Percentiles rank a stretch among this genome's conserved stretches.
Evolutionary conservation across 2,329 filamentous ascomycete genomes (phyloP).

Genomic region (Penicillium sp.): DNA sequence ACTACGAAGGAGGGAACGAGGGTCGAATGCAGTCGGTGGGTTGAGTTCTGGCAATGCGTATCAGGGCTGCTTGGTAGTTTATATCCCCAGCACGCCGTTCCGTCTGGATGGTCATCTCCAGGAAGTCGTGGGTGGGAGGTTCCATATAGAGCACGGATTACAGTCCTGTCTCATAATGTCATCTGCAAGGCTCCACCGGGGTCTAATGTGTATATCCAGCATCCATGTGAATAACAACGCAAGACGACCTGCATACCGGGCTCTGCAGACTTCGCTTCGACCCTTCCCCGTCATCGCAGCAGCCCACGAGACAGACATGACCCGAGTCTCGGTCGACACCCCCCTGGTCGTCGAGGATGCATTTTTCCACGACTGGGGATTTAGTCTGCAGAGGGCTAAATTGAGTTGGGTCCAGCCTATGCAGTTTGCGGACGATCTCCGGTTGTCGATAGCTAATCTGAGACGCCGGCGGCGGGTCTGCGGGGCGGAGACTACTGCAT

Average conservation of each 20-base stretch:
- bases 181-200: neutral
- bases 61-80: too few species aligned
- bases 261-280: too few species aligned
- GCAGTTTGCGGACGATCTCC: constrained; percentile 14
- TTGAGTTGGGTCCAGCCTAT: constrained; percentile 2
- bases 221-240: too few species aligned
- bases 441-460: constrained; percentile 7
- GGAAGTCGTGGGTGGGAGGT: too few species aligned
- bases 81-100: neutral
- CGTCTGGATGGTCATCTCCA: constrained; percentile 7
- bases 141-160: constrained; percentile 20
- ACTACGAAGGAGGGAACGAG: neutral
- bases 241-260: too few species aligned
- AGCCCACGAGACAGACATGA: too few species aligned
- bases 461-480: constrained; percentile 10
- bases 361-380: constrained; percentile 17
- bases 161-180: constrained; percentile 18
- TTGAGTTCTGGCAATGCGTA: too few species aligned
- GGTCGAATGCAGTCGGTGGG: neutral
- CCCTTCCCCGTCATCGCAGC: too few species aligned
- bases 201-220: neutral
- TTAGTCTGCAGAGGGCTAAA: neutral
- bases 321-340: too few species aligned
- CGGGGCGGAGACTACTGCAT: constrained; percentile 3
- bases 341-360: neutral